Percentiles rank a stretch among this genome's conserved stretches.
Conservation (phyloP, 148 eudicot genomes). For the Fagopyrum tataricum region DNA sequence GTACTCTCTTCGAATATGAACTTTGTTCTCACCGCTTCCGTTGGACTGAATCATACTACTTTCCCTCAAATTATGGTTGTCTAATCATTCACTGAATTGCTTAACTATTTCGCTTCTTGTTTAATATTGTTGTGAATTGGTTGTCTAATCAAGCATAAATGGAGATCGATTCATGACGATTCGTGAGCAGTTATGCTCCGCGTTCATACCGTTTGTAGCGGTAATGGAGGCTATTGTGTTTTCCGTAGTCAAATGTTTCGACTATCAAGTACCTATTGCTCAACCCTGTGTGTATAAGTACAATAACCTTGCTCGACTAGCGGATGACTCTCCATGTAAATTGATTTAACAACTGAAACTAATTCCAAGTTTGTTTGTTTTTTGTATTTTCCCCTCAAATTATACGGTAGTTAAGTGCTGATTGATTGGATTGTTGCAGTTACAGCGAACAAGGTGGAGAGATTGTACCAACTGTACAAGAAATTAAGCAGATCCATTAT, state of each 20-base stretch:
- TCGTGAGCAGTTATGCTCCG: conserved; percentile 43
- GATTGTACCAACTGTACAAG: conserved; percentile 77
- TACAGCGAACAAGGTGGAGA: conserved; percentile 81
- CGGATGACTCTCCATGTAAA: conserved; percentile 47
- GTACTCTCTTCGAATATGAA: too few species aligned
- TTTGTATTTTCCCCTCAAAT: background rate
- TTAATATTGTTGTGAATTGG: background rate
- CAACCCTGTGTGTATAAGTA: conserved; percentile 5
- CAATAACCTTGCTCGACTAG: conserved; percentile 33
- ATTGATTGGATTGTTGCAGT: conserved; percentile 38
- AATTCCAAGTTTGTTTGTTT: background rate
- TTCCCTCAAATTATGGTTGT: too few species aligned
- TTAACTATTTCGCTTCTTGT: too few species aligned
- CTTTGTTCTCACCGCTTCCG: too few species aligned
- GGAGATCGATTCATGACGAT: conserved; percentile 31
- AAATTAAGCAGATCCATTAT: conserved; percentile 78
- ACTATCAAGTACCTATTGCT: conserved; percentile 5
- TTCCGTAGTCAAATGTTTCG: conserved; percentile 34
- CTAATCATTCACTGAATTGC: too few species aligned
- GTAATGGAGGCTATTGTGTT: conserved; percentile 33
- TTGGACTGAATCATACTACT: too few species aligned
- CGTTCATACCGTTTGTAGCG: conserved; percentile 36
- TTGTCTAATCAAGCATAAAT: conserved; percentile 23
- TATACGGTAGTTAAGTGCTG: background rate
- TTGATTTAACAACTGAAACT: background rate